A percentile compares a stretch with the other conserved stretches of the same genome.
Conservation (phyloP, 1,284 basidiomycete genomes). For the Ustilago sp. region DNA sequence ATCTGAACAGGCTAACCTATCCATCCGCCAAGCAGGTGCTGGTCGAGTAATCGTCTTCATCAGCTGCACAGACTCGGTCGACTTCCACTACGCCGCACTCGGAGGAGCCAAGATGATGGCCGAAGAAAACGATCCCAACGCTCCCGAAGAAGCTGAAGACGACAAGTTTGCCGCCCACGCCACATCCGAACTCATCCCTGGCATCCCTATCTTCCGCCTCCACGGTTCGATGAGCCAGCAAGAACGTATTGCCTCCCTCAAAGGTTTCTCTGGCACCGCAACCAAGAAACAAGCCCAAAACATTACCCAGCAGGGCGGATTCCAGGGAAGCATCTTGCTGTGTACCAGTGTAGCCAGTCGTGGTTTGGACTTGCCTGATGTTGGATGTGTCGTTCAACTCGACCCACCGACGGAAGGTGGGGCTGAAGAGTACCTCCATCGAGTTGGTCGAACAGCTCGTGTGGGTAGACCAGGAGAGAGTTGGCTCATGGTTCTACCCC, state of each 20-base stretch:
- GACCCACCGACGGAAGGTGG: constrained; percentile 98
- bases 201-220: constrained; percentile 84
- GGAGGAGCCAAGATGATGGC: constrained; percentile 80
- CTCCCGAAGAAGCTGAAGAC: constrained; percentile 55
- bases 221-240: constrained; percentile 90
- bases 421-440: constrained; percentile 94
- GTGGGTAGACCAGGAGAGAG: constrained; percentile 88
- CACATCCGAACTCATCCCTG: constrained; percentile 78
- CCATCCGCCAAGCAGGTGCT: constrained; percentile 60
- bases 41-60: constrained; percentile 88
- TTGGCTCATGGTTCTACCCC: constrained; percentile 90
- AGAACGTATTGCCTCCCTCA: constrained; percentile 83
- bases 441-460: constrained; percentile 95
- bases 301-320: constrained; percentile 14
- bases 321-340: constrained; percentile 77
- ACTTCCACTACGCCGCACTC: constrained; percentile 94
- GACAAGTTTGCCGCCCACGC: constrained; percentile 57
- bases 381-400: constrained; percentile 93
- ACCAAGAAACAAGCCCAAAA: constrained; percentile 16
- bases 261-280: constrained; percentile 76
- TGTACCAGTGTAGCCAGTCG: constrained; percentile 98
- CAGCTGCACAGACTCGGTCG: constrained; percentile 95
- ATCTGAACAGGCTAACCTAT: constrained; percentile 32
- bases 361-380: constrained; percentile 95
- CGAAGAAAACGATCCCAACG: constrained; percentile 44